phyloP scores from a whole-genome alignment of 768 basidiomycete species.

The Tylopilus vinaceipallidus region DNA sequence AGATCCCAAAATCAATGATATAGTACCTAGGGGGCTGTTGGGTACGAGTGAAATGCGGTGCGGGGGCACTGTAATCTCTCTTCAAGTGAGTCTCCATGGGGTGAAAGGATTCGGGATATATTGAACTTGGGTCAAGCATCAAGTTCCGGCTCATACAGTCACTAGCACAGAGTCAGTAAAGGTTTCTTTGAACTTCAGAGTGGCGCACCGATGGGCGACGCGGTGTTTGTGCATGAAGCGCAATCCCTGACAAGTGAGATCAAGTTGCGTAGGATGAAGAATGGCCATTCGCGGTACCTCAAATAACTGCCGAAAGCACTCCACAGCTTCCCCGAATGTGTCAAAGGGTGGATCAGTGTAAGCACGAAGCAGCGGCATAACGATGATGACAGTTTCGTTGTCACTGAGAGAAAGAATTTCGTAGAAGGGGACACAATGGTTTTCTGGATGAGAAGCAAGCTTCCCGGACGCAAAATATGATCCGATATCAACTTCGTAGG shows the following conservation, averaged over 20 bases:
- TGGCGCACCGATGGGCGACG: slow-evolving; percentile 15
- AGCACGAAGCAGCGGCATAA: slow-evolving; percentile 6
- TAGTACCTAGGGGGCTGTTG: slow-evolving; percentile 19
- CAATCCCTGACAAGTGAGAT: not conserved
- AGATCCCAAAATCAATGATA: slow-evolving; percentile 35
- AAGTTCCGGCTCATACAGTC: slow-evolving; percentile 32
- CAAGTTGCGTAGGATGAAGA: not conserved
- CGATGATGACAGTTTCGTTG: not conserved
- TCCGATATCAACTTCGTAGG: slow-evolving; percentile 31
- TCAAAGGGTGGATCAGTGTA: slow-evolving; percentile 20
- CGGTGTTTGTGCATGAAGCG: slow-evolving; percentile 25
- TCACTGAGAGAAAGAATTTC: slow-evolving; percentile 19
- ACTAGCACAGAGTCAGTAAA: slow-evolving; percentile 9
- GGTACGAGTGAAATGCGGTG: slow-evolving; percentile 31
- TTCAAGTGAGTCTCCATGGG: slow-evolving; percentile 12
- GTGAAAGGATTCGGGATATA: slow-evolving; percentile 29
- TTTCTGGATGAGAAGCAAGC: slow-evolving; percentile 11
- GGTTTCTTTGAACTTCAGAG: no score
- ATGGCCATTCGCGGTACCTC: slow-evolving; percentile 16
- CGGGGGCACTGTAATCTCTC: slow-evolving; percentile 19
- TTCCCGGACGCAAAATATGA: slow-evolving; percentile 18
- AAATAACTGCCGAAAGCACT: slow-evolving; percentile 34
- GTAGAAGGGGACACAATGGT: slow-evolving; percentile 35
- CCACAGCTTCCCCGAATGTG: slow-evolving; percentile 33
- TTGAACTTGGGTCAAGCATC: slow-evolving; percentile 28